Base-by-base conservation (phyloP, 2,329 filamentous ascomycete genomes). In the Chrysoporthe deuterocubensis region DNA sequence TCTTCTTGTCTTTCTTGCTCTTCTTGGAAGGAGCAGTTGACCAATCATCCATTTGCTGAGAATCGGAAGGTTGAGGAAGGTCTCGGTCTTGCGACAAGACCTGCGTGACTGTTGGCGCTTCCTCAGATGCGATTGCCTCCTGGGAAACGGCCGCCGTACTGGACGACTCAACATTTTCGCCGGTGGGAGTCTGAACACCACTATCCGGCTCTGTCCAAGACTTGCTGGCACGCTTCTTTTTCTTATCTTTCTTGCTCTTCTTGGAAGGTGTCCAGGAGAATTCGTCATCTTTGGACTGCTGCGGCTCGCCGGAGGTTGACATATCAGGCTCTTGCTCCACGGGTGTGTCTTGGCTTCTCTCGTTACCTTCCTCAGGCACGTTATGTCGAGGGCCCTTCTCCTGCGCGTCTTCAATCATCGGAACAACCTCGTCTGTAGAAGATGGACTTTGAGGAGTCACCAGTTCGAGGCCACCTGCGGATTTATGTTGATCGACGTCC, bases 1-100 rank as follows among this genome's bases (percentile, higher is more conserved):
- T 72, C 67, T 78, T 81, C 73, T 78, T 81, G 54, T 75, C 78
- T 64, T 69, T 71, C 60, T 79, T 79, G 60, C 56, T 68, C 46
- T 69, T 69, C 67, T 79, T 78, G 26, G 72, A 72, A 57, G 74
- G 70, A 14, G 74, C 62, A 44, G 44, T 37, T 34, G 76, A 72
- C 43, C 67, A 65, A 71, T 66, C 74, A 71, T 66, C 70, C 70
- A 59, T 71, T 70, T 69, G 74, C 54, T 56, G 60, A 42, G 59
- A 44, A 34, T 57, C 48, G 13, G 34, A 60, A 16, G 4, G 9
- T 42, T 52, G n/a, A 13, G 21, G 14, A 13, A 34, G 9, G 16
- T 48, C 32, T 48, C 4, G 37, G 14, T 67, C 54, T 61, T 54
- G 56, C 34, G 32, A 21, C 48, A 46, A 37, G 2, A 11, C n/a